Evolutionary conservation across 306 rosid genomes (phyloP).

Genomic region (Medicago lupulina): DNA sequence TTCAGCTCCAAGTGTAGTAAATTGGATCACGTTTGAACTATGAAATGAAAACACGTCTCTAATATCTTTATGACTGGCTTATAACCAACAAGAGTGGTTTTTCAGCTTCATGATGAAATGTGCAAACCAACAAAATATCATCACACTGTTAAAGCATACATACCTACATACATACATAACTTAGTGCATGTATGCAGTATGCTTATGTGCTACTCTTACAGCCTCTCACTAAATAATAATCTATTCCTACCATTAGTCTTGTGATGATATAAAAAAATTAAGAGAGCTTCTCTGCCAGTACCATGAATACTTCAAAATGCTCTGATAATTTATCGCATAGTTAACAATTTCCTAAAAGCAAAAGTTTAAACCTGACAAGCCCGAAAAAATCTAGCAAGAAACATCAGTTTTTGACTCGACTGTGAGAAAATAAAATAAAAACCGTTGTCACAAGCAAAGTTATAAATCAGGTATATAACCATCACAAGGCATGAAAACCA

Average conservation of each 20-base stretch:
- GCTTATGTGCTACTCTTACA: not conserved
- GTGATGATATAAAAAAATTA: not conserved
- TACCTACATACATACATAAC: not conserved
- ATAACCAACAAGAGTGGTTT: not conserved
- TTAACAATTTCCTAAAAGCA: not conserved
- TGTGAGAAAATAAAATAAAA: conserved; percentile 36
- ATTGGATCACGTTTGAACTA: not conserved
- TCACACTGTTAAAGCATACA: not conserved
- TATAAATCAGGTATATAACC: conserved; percentile 29
- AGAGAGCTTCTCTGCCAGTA: not conserved
- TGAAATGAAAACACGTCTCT: not conserved
- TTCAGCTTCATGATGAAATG: not conserved
- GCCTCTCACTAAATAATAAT: not conserved
- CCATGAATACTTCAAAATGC: not conserved
- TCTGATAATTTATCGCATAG: not conserved
- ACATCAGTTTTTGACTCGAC: conserved; percentile 39
- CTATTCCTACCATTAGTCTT: not conserved
- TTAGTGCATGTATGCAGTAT: not conserved
- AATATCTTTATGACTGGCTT: not conserved
- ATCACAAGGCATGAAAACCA: conserved; percentile 42
- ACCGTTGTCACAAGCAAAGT: conserved; percentile 42
- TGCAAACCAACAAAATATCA: not conserved
- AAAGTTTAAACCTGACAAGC: conserved; percentile 14
- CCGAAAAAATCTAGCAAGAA: conserved; percentile 11
- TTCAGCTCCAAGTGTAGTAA: not conserved